These are phyloP conservation scores for Phytopythium oedochilum DNA, from an alignment of 352 stramenopile genomes.

Conservation along the genomic window DNA sequence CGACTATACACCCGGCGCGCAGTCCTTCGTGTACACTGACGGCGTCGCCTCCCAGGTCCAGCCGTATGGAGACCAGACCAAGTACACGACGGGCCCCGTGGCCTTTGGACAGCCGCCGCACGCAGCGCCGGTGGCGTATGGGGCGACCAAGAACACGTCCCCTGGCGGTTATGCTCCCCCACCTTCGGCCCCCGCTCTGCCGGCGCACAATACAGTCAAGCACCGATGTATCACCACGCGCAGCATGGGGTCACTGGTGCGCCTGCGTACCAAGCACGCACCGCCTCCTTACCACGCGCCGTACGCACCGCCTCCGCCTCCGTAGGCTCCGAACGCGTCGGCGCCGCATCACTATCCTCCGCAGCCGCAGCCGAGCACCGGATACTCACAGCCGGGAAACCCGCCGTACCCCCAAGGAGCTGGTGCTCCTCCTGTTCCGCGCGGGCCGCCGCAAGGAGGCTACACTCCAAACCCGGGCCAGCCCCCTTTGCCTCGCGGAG, in stretches of 20 bases:
- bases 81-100: constrained; percentile 34
- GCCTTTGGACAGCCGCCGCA: constrained; percentile 6
- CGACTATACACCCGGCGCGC: constrained; percentile 1
- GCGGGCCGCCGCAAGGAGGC: constrained; percentile 11
- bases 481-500: constrained; percentile 26
- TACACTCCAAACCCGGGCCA: constrained; percentile 19
- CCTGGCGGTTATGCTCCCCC: constrained; percentile 15
- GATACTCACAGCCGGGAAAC: constrained; percentile 5
- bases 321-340: constrained; percentile 9
- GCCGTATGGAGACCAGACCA: constrained; percentile 35
- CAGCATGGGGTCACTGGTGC: constrained; percentile 5
- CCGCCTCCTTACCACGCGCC: constrained; percentile 21
- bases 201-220: constrained; percentile 16
- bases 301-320: constrained; percentile 16
- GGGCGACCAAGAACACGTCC: constrained; percentile 32
- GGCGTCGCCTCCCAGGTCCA: constrained; percentile 29
- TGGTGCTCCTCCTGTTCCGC: neutral
- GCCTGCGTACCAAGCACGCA: constrained; percentile 25
- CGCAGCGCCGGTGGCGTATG: constrained; percentile 19
- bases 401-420: constrained; percentile 2
- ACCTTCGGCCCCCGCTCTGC: too few relatives aligned
- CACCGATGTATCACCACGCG: constrained; percentile 22
- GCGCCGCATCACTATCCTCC: constrained; percentile 23
- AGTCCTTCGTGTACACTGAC: constrained; percentile 4
- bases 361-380: constrained; percentile 1